Conservation (phyloP, 176 grass and related monocot species). For the Metroxylon sagu region DNA sequence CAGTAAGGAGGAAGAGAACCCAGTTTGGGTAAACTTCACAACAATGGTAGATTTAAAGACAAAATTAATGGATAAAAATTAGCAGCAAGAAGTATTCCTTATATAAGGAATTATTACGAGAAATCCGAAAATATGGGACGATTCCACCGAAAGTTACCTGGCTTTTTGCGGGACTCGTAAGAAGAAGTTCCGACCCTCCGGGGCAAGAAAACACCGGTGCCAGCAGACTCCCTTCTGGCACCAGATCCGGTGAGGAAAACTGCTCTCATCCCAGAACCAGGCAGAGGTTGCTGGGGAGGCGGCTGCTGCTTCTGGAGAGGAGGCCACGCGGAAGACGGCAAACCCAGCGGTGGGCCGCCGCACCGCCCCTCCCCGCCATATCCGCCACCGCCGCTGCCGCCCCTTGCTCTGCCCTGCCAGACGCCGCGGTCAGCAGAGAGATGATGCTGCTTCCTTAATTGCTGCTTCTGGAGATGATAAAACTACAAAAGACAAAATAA, state of each 20-base stretch:
- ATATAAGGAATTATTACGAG: too few relatives aligned
- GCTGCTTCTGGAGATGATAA: background rate
- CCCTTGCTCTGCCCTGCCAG: background rate
- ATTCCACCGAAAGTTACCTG: background rate
- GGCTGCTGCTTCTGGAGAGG: background rate
- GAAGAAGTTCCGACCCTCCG: background rate
- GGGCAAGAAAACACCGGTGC: slow-evolving; percentile 2
- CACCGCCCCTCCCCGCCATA: too few relatives aligned
- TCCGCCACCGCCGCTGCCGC: background rate
- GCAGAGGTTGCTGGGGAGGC: background rate
- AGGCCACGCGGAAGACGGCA: background rate
- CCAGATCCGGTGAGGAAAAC: background rate
- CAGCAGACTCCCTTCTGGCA: background rate
- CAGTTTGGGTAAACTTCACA: too few relatives aligned
- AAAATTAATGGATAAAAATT: too few relatives aligned
- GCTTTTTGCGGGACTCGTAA: background rate
- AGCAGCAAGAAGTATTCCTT: too few relatives aligned
- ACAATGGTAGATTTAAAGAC: too few relatives aligned
- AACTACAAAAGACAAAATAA: background rate
- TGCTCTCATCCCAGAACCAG: background rate
- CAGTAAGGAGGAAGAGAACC: too few relatives aligned
- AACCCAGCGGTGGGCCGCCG: background rate
- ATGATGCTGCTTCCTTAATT: too few relatives aligned
- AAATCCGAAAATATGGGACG: background rate
- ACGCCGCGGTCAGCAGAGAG: background rate